A percentile compares a stretch with the other conserved stretches of the same genome.
phyloP scores from a whole-genome alignment of 2,329 filamentous ascomycete species.

The Tolypocladium ophioglossoides region DNA sequence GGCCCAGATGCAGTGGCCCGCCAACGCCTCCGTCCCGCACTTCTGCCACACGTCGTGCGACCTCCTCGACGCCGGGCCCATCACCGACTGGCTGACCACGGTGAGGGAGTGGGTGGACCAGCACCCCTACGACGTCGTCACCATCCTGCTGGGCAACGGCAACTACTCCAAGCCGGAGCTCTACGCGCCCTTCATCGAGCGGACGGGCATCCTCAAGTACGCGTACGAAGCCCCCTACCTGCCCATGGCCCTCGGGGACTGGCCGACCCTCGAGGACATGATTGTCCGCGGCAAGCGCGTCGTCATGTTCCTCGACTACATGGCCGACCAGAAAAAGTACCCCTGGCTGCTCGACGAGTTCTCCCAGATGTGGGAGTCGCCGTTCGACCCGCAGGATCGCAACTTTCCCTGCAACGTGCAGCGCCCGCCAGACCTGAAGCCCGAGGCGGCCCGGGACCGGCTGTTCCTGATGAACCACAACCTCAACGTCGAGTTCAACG shows the following conservation, averaged over 20 bases:
- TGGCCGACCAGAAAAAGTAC: conserved; percentile 64
- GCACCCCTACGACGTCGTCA: conserved; percentile 81
- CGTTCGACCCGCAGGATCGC: conserved; percentile 58
- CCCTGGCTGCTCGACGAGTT: conserved; percentile 87
- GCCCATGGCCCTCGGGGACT: conserved; percentile 63
- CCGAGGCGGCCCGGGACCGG: conserved; percentile 43
- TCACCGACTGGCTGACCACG: conserved; percentile 58
- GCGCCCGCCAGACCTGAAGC: conserved; percentile 57
- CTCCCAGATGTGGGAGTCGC: conserved; percentile 81
- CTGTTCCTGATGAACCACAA: conserved; percentile 89
- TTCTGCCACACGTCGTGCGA: conserved; percentile 83
- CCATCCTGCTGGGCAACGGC: conserved; percentile 75
- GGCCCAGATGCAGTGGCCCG: conserved; percentile 50
- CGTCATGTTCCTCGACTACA: conserved; percentile 77
- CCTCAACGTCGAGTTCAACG: conserved; percentile 64
- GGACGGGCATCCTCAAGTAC: conserved; percentile 61
- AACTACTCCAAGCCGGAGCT: conserved; percentile 55
- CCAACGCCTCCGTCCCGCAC: conserved; percentile 42
- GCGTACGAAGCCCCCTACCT: conserved; percentile 62
- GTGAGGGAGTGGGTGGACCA: conserved; percentile 62
- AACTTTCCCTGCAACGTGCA: conserved; percentile 70
- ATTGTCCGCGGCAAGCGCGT: conserved; percentile 61
- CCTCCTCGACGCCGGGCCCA: conserved; percentile 69
- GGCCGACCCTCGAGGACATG: conserved; percentile 74
- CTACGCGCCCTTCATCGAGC: conserved; percentile 59